Conservation (phyloP, 2,329 filamentous ascomycete species). For the Cadophora sp. region DNA sequence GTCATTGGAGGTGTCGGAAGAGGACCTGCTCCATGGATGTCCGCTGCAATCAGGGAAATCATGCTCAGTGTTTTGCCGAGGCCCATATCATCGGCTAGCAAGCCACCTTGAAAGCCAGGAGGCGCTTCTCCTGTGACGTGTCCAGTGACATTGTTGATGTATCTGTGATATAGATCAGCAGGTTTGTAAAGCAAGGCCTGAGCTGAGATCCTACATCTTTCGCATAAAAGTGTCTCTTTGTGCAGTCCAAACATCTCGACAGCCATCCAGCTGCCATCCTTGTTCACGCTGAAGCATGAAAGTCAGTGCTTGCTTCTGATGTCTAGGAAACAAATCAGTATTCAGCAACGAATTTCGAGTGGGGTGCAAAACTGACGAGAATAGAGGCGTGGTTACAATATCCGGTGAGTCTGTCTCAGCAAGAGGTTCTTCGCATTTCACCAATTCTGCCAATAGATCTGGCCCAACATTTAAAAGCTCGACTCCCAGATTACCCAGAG, state of each 20-base stretch:
- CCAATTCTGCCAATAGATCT: not conserved
- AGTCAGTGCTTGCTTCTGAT: constrained; percentile 36
- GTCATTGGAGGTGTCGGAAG: not conserved
- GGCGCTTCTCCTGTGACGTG: constrained; percentile 17
- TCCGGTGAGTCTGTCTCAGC: constrained; percentile 23
- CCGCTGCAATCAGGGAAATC: constrained; percentile 28
- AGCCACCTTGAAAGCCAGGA: constrained; percentile 57
- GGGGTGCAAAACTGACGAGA: constrained; percentile 10
- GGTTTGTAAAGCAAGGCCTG: not conserved
- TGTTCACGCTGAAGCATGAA: constrained; percentile 33
- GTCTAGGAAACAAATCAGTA: constrained; percentile 23
- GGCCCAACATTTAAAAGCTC: not conserved
- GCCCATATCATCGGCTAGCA: constrained; percentile 97
- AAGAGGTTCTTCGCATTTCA: not conserved
- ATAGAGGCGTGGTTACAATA: constrained; percentile 23
- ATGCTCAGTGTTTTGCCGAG: constrained; percentile 83
- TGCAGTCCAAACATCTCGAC: constrained; percentile 27
- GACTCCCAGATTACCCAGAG: not conserved
- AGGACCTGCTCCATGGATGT: not conserved
- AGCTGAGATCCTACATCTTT: not conserved
- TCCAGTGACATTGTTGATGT: constrained; percentile 27
- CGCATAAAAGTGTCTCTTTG: constrained; percentile 11
- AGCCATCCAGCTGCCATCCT: constrained; percentile 25
- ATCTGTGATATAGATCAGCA: constrained; percentile 20
- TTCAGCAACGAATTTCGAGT: not conserved